Evolutionary conservation across 192 early-diverging fungal species (phyloP), one percentile per base, ranked within the genome.

Genomic region (Coemansia sp.): DNA sequence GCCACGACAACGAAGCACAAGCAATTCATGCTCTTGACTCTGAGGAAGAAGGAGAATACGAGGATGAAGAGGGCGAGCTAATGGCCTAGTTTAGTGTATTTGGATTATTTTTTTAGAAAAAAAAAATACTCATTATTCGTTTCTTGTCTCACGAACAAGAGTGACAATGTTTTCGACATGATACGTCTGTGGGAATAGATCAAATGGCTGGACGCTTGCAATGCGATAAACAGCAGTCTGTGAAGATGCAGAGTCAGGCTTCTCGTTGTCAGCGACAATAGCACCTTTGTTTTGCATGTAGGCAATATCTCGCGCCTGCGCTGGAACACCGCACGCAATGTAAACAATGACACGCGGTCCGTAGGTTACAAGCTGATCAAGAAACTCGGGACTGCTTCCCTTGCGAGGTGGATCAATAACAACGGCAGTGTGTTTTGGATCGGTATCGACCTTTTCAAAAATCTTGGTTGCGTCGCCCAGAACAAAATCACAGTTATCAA

Each of bases 321-420:
- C 79, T 35, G 79, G 83, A 33, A 88, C 86, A 56, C 87, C 87
- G 55, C 89, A 91, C 45, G 83, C 84, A 66, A 91, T 87, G 66
- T 91, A 91, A 3, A 91, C 78, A 40, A 91, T 87, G 56, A 89
- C 84, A 3, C 82, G 81, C 5, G 89, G 89, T 42, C 85, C 84
- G 62, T 89, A 88, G 2, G 84, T 76, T 63, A 87, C 70, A 46
- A 91, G 83, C 75, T 88, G 87, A 32, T 87, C 80, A 65, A 91
- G 64, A 46, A 91, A 89, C 34, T 84, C 88, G 10, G 77, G 76
- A 11, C 75, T 81, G 74, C 88, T 86, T 13, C 89, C 89, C 55
- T 87, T 88, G 59, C 86, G 82, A 7, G 88, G 87, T 9, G 89
- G 89, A 32, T 91, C 89, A n/a, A 91, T 86, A 32, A 91, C 83